These are phyloP conservation scores for Podila minutissima DNA, from an alignment of 192 early-diverging fungal genomes.

Conservation along the genomic window DNA sequence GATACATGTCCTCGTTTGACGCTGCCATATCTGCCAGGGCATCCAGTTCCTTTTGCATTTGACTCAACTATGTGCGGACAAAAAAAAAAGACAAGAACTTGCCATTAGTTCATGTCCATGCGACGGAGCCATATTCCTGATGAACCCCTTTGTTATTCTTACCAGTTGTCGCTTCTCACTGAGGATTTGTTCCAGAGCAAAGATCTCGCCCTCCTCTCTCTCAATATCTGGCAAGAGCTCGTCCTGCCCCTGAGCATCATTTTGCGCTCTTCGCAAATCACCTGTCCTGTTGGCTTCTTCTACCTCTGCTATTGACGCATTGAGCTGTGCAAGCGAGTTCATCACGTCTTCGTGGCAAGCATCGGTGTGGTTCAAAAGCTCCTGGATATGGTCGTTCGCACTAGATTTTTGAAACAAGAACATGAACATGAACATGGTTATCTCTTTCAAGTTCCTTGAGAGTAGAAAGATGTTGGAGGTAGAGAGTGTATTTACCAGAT, in stretches of 20 bases:
- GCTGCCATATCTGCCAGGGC: constrained; percentile 15
- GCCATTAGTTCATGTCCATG: not conserved
- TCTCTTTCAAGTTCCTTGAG: too few species aligned
- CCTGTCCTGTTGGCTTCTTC: constrained; percentile 24
- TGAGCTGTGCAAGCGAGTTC: too few species aligned
- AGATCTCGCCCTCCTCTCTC: constrained; percentile 49
- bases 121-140: too few species aligned
- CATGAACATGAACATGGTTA: too few species aligned
- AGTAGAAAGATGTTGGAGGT: too few species aligned
- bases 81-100: not conserved
- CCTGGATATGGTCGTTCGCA: not conserved
- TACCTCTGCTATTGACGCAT: not conserved
- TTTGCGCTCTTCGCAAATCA: not conserved
- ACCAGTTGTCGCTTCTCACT: constrained; percentile 39
- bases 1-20: constrained; percentile 7
- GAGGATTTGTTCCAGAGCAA: constrained; percentile 38
- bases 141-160: not conserved
- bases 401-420: too few species aligned
- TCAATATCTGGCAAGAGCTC: constrained; percentile 29
- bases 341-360: too few species aligned
- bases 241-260: constrained; percentile 19
- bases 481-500: constrained; percentile 18
- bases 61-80: constrained; percentile 2
- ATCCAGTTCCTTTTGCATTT: constrained; percentile 35
- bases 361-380: too few species aligned